These are phyloP conservation scores for Russula compacta DNA, from an alignment of 768 basidiomycete genomes.

Conservation along the genomic window DNA sequence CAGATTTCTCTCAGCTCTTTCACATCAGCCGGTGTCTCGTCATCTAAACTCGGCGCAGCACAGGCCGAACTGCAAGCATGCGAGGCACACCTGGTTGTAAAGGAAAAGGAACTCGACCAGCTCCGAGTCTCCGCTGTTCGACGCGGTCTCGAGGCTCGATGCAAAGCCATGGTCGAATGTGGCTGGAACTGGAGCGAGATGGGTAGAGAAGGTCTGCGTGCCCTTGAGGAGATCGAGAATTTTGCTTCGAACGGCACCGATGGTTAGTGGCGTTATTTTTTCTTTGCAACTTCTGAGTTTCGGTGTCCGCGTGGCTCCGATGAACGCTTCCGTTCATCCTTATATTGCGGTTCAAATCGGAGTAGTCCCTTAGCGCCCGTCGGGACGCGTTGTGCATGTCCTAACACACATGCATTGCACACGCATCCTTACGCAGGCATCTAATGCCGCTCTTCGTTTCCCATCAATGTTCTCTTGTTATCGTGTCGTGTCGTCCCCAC, in stretches of 20 bases:
- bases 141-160: slow-evolving; percentile 54
- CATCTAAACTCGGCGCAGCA: slow-evolving; percentile 48
- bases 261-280: slow-evolving; percentile 25
- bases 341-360: not conserved
- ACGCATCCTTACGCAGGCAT: not conserved
- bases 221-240: slow-evolving; percentile 26
- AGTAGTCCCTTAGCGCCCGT: slow-evolving; percentile 1
- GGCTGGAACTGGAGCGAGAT: slow-evolving; percentile 60
- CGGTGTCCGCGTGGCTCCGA: not conserved
- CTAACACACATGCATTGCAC: not conserved
- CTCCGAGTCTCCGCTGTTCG: slow-evolving; percentile 47
- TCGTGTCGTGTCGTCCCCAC: not conserved
- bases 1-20: slow-evolving; percentile 18
- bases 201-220: slow-evolving; percentile 52
- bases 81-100: slow-evolving; percentile 59
- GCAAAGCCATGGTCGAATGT: slow-evolving; percentile 58
- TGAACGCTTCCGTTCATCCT: not conserved
- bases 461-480: not conserved
- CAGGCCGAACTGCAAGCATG: slow-evolving; percentile 78
- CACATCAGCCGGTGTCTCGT: not conserved
- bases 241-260: slow-evolving; percentile 21
- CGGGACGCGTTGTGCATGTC: not conserved
- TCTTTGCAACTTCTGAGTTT: slow-evolving; percentile 1
- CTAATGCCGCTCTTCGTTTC: not conserved
- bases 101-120: slow-evolving; percentile 54